Percentiles rank a stretch among this genome's conserved stretches.
Evolutionary conservation across 2,329 filamentous ascomycete species (phyloP).

Genomic region (Trichoderma sp.): DNA sequence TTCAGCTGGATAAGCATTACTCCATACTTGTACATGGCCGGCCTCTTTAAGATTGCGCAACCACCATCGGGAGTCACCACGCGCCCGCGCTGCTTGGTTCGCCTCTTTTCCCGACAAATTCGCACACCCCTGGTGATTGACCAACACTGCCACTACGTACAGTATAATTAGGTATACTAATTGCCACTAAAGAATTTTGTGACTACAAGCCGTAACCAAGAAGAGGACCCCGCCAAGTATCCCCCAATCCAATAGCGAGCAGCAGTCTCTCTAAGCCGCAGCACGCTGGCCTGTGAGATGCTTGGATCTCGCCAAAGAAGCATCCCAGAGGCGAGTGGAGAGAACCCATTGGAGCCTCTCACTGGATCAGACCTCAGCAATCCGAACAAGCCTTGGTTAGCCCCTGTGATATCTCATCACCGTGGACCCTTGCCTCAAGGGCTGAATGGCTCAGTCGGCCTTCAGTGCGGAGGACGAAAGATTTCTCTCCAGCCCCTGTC

Average conservation of each 20-base stretch:
- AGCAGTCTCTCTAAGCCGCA: conserved; percentile 15
- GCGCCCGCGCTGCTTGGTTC: conserved; percentile 8
- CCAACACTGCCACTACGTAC: conserved; percentile 19
- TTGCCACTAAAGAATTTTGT: conserved; percentile 24
- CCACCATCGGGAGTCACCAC: conserved; percentile 2
- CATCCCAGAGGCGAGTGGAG: conserved; percentile 14
- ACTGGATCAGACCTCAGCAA: conserved; percentile 5
- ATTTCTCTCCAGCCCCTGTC: conserved; percentile 22
- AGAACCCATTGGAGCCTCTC: conserved; percentile 11
- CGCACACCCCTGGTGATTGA: conserved; percentile 15
- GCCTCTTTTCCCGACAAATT: conserved; percentile 12
- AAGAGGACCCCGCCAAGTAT: conserved; percentile 1
- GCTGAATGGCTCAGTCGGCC: conserved; percentile 15
- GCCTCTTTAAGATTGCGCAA: conserved; percentile 14
- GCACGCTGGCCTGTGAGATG: conserved; percentile 15
- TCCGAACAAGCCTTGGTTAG: conserved; percentile 17
- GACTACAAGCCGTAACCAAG: conserved; percentile 14
- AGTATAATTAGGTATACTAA: conserved; percentile 1
- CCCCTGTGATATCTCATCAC: conserved; percentile 27
- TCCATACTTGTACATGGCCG: conserved; percentile 8
- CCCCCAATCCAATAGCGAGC: conserved; percentile 20
- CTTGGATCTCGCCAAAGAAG: conserved; percentile 24
- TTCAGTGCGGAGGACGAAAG: conserved; percentile 24
- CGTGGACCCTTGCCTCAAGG: conserved; percentile 23
- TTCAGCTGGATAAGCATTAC: background rate